Evolutionary conservation across 2,329 filamentous ascomycete genomes (phyloP).

Genomic region (Fusarium concolor): DNA sequence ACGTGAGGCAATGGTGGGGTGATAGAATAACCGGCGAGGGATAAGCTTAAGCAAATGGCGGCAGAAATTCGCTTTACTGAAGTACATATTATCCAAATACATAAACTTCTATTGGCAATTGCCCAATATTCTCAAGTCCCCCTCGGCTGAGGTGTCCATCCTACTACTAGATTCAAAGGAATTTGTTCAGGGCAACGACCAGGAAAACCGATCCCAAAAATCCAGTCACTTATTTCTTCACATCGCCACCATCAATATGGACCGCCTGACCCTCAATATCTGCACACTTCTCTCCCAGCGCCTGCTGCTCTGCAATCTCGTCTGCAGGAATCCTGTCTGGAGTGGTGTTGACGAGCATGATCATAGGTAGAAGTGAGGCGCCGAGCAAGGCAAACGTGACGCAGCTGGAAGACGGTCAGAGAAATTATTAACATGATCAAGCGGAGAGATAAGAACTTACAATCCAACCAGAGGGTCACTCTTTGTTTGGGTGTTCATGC

Average conservation of each 20-base stretch:
- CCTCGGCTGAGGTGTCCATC: background rate
- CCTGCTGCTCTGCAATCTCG: slow-evolving; percentile 11
- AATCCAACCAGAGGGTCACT: slow-evolving; percentile 10
- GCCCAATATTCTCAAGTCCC: rapidly evolving
- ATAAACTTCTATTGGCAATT: background rate
- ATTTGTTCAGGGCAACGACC: too few species aligned
- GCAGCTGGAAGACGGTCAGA: background rate
- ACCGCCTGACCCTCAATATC: slow-evolving; percentile 10
- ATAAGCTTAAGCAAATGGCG: background rate
- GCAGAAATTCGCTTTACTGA: background rate
- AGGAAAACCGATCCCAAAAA: background rate
- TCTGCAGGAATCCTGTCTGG: slow-evolving; percentile 19
- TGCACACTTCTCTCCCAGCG: background rate
- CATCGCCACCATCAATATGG: background rate
- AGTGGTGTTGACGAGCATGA: slow-evolving; percentile 21
- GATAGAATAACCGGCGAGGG: too few species aligned
- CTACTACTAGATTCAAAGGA: too few species aligned
- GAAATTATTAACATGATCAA: rapidly evolving
- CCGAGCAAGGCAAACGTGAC: slow-evolving; percentile 1
- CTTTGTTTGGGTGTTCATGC: slow-evolving; percentile 22
- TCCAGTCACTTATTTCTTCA: background rate
- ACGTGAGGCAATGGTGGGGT: too few species aligned
- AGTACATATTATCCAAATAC: slow-evolving; percentile 2
- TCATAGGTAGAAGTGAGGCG: slow-evolving; percentile 17
- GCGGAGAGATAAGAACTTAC: background rate